Percentiles rank a stretch among this genome's conserved stretches.
Evolutionary conservation across 2,329 filamentous ascomycete species (phyloP).

Genomic region (Aureobasidium uvarum): DNA sequence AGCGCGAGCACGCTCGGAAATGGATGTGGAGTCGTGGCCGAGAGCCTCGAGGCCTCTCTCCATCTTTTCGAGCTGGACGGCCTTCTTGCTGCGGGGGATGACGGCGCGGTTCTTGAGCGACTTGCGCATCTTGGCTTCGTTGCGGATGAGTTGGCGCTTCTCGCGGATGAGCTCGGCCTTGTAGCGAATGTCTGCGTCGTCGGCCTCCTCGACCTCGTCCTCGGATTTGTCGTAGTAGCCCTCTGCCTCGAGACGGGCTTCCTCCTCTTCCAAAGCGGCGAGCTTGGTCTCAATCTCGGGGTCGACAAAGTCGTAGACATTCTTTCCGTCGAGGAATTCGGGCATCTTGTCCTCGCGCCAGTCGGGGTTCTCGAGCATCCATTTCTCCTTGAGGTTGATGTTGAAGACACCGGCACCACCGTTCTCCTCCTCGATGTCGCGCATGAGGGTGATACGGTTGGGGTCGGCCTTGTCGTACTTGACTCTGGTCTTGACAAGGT

Average conservation of each 20-base stretch:
- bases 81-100: constrained; percentile 78
- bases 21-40: constrained; percentile 76
- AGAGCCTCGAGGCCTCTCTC: constrained; percentile 80
- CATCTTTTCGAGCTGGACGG: constrained; percentile 83
- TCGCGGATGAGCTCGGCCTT: constrained; percentile 96
- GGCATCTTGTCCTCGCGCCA: constrained; percentile 98
- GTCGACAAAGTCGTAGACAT: constrained; percentile 96
- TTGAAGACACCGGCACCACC: constrained; percentile 96
- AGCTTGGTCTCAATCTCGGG: constrained; percentile 95
- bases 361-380: constrained; percentile 79
- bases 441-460: constrained; percentile 74
- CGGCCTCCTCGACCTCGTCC: constrained; percentile 76
- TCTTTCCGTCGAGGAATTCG: constrained; percentile 91
- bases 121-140: constrained; percentile 94
- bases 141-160: constrained; percentile 88
- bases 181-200: constrained; percentile 80
- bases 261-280: constrained; percentile 87
- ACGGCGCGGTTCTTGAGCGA: constrained; percentile 94
- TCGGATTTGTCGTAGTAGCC: constrained; percentile 82
- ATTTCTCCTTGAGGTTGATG: constrained; percentile 84
- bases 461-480: constrained; percentile 92
- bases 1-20: constrained; percentile 66
- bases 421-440: constrained; percentile 86
- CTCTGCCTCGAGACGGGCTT: constrained; percentile 85
- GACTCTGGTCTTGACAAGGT: constrained; percentile 73